Conservation (phyloP, 495 filamentous ascomycete genomes). For the Penicillium longicatenatum region DNA sequence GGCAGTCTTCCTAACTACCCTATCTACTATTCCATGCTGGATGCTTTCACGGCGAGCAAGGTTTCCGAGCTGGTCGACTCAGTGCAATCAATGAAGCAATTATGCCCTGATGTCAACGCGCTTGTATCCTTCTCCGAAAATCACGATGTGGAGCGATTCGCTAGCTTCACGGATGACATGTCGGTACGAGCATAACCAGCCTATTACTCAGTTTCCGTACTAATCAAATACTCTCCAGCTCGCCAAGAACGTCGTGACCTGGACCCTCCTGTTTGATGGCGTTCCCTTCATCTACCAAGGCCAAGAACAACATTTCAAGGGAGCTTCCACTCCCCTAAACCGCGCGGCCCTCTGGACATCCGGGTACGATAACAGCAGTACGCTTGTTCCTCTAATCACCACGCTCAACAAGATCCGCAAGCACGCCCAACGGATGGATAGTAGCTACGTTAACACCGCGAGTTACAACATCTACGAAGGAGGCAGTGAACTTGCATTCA, state of each 20-base stretch:
- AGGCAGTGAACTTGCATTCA: slow-evolving; percentile 57
- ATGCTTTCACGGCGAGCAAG: slow-evolving; percentile 60
- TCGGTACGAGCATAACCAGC: slow-evolving; percentile 32
- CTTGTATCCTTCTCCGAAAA: slow-evolving; percentile 78
- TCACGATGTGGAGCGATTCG: slow-evolving; percentile 69
- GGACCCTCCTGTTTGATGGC: slow-evolving; percentile 69
- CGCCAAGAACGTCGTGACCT: slow-evolving; percentile 67
- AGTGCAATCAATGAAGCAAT: slow-evolving; percentile 49
- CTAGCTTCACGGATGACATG: slow-evolving; percentile 45
- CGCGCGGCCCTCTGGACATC: slow-evolving; percentile 77
- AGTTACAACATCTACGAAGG: slow-evolving; percentile 52
- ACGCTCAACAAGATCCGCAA: slow-evolving; percentile 62
- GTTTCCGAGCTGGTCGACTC: slow-evolving; percentile 54
- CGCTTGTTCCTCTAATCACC: slow-evolving; percentile 62
- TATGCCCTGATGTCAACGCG: slow-evolving; percentile 59
- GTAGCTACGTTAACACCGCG: slow-evolving; percentile 48
- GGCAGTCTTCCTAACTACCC: slow-evolving; percentile 70
- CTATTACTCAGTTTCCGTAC: not conserved
- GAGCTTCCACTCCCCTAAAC: slow-evolving; percentile 60
- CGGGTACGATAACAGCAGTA: slow-evolving; percentile 57
- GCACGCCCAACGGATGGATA: slow-evolving; percentile 51
- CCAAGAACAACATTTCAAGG: slow-evolving; percentile 71
- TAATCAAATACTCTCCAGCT: slow-evolving; percentile 33
- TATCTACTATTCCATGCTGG: slow-evolving; percentile 61
- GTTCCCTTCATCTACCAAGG: slow-evolving; percentile 67